Base-by-base conservation (phyloP, 2,329 filamentous ascomycete species). In the Fusarium dimerum region DNA sequence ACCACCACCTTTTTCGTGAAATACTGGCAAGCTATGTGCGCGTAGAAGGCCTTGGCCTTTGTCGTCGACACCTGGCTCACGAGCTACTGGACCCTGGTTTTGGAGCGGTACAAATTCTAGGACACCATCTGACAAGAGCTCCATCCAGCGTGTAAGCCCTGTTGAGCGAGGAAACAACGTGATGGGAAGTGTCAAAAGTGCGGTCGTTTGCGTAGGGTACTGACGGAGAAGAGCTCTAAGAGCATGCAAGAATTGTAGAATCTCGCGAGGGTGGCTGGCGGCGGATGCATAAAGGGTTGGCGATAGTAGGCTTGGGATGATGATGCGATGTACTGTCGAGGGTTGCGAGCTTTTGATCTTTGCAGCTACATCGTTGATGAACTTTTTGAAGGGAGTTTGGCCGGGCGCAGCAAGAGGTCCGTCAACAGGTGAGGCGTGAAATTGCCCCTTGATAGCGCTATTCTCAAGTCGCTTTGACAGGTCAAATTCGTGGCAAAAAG, bases 1-100 rank as follows among this genome's bases (percentile, higher is more conserved):
- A 10, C 90, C 91, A 2, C 92, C 92, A 2, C 94, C 93, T 60
- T 89, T 90, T 68, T 97, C 93, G 54, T 95, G 90, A 60, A 90
- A 87, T 1, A 96, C 78, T 0, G 94, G 93, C 36, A 97, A 72
- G 48, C 87, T 87, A 69, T 96, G 90, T 1, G 95, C 83, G 56
- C 86, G 89, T 16, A 97, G 74, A 72, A 97, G 83, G 1, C 94
- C 94, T 68, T 97, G 93, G 2, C 89, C 86, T 51, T 87, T 71
- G 26, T 67, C 85, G 52, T 96, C 91, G 54, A 90, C 87, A 5
- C 82, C 71, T 36, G 55, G 66, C 52, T 61, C 73, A 77, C 40
- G 79, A 74, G 43, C 81, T 81, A 82, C 76, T 5, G 69, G 81
- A 69, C 50, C 78, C 74, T 46, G 83, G 76, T 52, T 84, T 77